Evolutionary conservation across 2,329 filamentous ascomycete genomes (phyloP).

Genomic region (Tolypocladium tropicale): DNA sequence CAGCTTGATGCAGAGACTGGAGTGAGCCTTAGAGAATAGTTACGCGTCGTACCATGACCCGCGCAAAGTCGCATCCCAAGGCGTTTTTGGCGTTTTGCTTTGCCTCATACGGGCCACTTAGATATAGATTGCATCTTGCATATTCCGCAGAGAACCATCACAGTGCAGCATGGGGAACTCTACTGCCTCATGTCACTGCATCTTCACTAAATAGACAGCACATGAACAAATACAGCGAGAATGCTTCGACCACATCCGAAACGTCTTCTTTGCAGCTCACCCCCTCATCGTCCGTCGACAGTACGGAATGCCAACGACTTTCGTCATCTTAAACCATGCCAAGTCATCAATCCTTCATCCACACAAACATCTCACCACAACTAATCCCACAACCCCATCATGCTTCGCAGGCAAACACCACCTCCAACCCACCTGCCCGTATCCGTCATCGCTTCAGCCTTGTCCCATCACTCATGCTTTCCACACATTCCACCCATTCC

Average conservation of each 20-base stretch:
- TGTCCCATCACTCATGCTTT: background rate
- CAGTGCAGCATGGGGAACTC: background rate
- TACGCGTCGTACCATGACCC: background rate
- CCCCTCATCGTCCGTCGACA: background rate
- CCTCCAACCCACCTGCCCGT: background rate
- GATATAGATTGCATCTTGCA: background rate
- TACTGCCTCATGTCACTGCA: background rate
- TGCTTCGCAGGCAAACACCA: background rate
- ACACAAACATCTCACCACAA: background rate
- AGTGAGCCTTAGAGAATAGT: constrained; percentile 9
- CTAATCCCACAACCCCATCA: background rate
- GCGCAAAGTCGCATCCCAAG: background rate
- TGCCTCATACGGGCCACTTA: background rate
- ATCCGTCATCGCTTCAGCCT: background rate
- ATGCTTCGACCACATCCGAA: background rate
- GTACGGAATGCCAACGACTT: background rate
- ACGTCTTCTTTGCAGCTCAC: background rate
- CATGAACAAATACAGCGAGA: background rate
- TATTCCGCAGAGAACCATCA: background rate
- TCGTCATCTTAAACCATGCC: background rate
- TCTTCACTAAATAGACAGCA: background rate
- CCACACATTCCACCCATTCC: background rate
- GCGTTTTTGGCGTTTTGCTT: background rate
- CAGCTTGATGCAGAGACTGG: constrained; percentile 54
- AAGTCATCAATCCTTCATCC: background rate